Evolutionary conservation across 345 rosid species (phyloP).

Genomic region (Xanthoceras sorbifolium): DNA sequence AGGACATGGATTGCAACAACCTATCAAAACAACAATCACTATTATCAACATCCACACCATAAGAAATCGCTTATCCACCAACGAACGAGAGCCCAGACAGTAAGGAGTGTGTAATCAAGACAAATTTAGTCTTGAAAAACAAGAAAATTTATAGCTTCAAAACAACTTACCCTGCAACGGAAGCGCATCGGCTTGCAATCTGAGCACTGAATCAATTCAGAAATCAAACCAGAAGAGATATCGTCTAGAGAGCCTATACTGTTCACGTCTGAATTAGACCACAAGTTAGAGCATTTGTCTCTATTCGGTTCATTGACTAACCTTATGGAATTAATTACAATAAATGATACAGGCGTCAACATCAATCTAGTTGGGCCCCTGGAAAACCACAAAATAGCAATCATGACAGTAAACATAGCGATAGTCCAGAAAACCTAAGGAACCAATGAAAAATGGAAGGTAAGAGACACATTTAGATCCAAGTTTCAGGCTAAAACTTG

Average conservation of each 20-base stretch:
- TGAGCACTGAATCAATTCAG: constrained; percentile 35
- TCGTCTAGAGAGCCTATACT: constrained; percentile 23
- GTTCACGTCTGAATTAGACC: constrained; percentile 22
- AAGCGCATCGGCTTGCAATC: constrained; percentile 42
- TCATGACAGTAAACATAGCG: constrained; percentile 5
- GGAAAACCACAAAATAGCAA: constrained; percentile 26
- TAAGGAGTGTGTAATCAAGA: constrained; percentile 2
- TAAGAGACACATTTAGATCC: not conserved
- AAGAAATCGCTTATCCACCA: not conserved
- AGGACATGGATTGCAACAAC: constrained; percentile 57
- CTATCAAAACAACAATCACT: constrained; percentile 44
- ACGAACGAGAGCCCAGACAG: not conserved
- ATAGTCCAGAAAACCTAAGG: not conserved
- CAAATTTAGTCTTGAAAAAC: constrained; percentile 1
- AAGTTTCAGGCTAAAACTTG: constrained; percentile 4
- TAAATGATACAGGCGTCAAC: constrained; percentile 60
- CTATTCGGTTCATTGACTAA: constrained; percentile 29
- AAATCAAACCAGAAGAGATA: constrained; percentile 44
- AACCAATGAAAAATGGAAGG: not conserved
- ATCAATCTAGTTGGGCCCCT: constrained; percentile 44
- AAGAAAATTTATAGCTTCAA: constrained; percentile 12
- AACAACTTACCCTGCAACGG: constrained; percentile 62
- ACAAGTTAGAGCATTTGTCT: constrained; percentile 21
- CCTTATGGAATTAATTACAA: constrained; percentile 52
- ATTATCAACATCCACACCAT: constrained; percentile 3